A percentile compares a stretch with the other conserved stretches of the same genome.
Evolutionary conservation across 768 basidiomycete genomes (phyloP).

Genomic region (Agaricus blazei): DNA sequence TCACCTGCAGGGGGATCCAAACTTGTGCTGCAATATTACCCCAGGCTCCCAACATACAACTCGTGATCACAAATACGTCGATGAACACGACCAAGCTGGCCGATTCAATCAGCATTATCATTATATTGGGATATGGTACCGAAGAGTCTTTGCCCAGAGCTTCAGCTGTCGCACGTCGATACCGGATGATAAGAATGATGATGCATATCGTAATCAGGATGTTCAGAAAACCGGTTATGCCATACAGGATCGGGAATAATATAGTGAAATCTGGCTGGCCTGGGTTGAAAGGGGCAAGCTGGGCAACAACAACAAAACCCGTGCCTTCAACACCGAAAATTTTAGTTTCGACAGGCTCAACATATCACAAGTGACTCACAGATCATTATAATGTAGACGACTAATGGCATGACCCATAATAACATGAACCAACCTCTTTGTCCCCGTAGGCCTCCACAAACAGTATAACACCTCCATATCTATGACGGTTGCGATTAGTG

Average conservation of each 20-base stretch:
- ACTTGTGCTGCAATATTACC: neutral
- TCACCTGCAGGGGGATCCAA: neutral
- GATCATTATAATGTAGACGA: neutral
- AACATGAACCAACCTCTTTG: neutral
- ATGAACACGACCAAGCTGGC: neutral
- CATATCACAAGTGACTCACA: neutral
- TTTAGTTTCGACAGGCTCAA: neutral
- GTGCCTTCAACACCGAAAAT: neutral
- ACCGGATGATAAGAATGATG: constrained; percentile 7
- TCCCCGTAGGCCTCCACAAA: neutral
- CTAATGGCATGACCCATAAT: neutral
- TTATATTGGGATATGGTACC: neutral
- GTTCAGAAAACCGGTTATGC: constrained; percentile 6
- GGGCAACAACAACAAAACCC: neutral
- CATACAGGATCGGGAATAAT: neutral
- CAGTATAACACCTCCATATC: constrained; percentile 1
- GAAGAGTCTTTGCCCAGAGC: neutral
- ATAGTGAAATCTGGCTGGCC: neutral
- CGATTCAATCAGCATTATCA: neutral
- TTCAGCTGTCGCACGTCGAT: neutral
- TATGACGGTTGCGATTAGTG: neutral
- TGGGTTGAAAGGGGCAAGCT: neutral
- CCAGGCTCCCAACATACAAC: neutral
- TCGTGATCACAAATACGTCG: neutral
- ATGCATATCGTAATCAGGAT: constrained; percentile 11